Percentiles rank a stretch among this genome's conserved stretches.
These are phyloP conservation scores for Nannizzia gypsea DNA, from an alignment of 2,329 filamentous ascomycete genomes.

Conservation along the genomic window DNA sequence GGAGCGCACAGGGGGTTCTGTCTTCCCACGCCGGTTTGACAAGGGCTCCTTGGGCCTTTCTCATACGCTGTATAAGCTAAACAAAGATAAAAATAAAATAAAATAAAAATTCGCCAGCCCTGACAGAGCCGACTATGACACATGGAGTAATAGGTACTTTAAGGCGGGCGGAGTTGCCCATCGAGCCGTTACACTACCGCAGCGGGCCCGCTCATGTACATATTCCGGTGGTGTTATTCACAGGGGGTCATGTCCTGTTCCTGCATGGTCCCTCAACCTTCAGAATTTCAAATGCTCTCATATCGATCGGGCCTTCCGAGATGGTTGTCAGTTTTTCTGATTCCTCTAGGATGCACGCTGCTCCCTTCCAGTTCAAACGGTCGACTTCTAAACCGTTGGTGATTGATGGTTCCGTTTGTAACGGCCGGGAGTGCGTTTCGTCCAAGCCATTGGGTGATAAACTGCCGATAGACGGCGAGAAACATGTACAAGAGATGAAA, in stretches of 20 bases:
- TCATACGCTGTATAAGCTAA: background rate
- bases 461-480: background rate
- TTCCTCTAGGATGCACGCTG: background rate
- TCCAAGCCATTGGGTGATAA: background rate
- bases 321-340: background rate
- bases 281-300: background rate
- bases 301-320: background rate
- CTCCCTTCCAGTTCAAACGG: background rate
- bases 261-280: background rate
- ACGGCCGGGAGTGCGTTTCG: background rate
- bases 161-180: background rate
- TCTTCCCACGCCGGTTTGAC: too few relatives aligned
- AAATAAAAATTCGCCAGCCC: background rate
- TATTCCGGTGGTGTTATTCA: background rate
- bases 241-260: background rate
- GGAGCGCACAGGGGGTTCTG: background rate
- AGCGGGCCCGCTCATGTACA: conserved; percentile 1
- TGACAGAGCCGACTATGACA: background rate
- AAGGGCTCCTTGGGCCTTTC: background rate
- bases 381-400: background rate
- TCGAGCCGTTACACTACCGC: conserved; percentile 5
- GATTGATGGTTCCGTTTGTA: background rate
- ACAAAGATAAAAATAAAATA: background rate
- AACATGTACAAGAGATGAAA: background rate
- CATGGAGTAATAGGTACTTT: background rate